Percentiles rank a stretch among this genome's conserved stretches.
phyloP scores from a whole-genome alignment of 1,284 basidiomycete genomes.

The Fistulinella cinereoalba region DNA sequence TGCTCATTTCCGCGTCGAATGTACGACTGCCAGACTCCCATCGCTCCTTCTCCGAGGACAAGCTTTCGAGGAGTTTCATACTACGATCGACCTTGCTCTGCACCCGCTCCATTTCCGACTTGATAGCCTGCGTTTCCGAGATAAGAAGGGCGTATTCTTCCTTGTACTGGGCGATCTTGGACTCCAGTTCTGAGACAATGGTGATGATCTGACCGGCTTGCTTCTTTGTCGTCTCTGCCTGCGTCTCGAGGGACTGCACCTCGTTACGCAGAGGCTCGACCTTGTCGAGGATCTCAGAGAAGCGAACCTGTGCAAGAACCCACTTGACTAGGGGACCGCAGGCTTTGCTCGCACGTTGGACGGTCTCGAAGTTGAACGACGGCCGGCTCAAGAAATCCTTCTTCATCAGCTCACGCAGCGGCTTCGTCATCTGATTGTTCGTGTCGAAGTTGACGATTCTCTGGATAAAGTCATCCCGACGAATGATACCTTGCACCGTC shows the following conservation, averaged over 20 bases:
- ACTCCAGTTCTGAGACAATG: slow-evolving; percentile 92
- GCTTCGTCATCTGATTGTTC: slow-evolving; percentile 84
- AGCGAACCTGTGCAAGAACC: slow-evolving; percentile 96
- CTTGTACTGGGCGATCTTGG: slow-evolving; percentile 93
- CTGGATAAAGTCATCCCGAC: slow-evolving; percentile 96
- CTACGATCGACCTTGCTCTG: slow-evolving; percentile 96
- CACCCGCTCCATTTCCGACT: slow-evolving; percentile 96
- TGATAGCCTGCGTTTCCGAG: slow-evolving; percentile 97
- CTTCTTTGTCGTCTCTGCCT: slow-evolving; percentile 91
- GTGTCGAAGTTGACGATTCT: slow-evolving; percentile 98
- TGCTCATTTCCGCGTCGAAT: slow-evolving; percentile 98
- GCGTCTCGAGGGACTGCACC: slow-evolving; percentile 88
- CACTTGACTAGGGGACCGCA: slow-evolving; percentile 98
- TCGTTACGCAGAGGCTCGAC: slow-evolving; percentile 97
- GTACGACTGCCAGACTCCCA: slow-evolving; percentile 96
- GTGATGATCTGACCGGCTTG: slow-evolving; percentile 87
- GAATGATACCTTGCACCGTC: slow-evolving; percentile 93
- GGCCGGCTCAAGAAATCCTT: slow-evolving; percentile 90
- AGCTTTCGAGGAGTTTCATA: slow-evolving; percentile 91
- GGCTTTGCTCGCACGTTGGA: slow-evolving; percentile 94
- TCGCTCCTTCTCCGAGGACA: slow-evolving; percentile 91
- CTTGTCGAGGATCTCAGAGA: slow-evolving; percentile 97
- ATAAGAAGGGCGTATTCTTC: slow-evolving; percentile 97
- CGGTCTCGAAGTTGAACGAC: slow-evolving; percentile 93
- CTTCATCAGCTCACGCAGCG: slow-evolving; percentile 90